These are phyloP conservation scores for Lolium perenne DNA, from an alignment of 176 grass and related monocot genomes.

Conservation along the genomic window DNA sequence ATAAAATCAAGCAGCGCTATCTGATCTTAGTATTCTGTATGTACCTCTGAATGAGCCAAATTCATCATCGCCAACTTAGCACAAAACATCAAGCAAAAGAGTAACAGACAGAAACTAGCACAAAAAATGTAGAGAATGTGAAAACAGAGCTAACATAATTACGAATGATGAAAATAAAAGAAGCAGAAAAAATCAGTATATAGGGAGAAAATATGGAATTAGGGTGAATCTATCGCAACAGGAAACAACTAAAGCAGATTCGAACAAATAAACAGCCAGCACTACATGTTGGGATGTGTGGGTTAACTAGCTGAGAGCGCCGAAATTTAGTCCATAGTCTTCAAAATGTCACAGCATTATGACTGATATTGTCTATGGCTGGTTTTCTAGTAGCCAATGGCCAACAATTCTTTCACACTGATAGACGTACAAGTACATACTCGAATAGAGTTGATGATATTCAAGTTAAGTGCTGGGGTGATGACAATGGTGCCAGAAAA, in stretches of 20 bases:
- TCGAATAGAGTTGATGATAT: neutral
- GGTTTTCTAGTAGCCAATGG: neutral
- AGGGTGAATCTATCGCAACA: neutral
- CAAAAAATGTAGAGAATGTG: neutral
- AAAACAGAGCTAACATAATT: neutral
- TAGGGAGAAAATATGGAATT: neutral
- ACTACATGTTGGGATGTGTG: neutral
- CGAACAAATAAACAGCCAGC: neutral
- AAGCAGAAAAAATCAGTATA: neutral
- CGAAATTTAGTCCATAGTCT: neutral
- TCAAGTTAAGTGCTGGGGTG: neutral
- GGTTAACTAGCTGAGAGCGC: neutral
- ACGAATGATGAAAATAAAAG: neutral
- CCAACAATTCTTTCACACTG: neutral
- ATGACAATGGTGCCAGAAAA: neutral
- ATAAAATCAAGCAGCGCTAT: no score
- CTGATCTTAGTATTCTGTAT: no score
- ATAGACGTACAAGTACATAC: neutral
- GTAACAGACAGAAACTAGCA: neutral
- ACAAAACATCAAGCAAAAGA: neutral
- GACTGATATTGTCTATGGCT: neutral
- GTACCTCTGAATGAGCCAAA: neutral
- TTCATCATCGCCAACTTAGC: neutral
- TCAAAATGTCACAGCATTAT: neutral
- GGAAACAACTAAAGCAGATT: neutral